Conservation (phyloP, 345 rosid genomes). For the Diplotaxis tenuifolia region DNA sequence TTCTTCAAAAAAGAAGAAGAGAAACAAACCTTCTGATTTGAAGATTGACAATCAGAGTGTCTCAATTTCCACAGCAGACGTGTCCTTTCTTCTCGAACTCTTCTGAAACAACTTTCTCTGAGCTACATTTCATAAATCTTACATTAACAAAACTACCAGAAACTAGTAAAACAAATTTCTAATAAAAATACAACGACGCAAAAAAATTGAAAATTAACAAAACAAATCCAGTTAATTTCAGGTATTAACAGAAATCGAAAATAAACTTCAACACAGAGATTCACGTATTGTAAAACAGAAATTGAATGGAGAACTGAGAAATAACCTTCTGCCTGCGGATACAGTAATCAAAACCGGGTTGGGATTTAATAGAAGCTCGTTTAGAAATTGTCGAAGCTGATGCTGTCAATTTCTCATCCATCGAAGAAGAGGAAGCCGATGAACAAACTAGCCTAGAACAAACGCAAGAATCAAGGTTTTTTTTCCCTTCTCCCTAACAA, state of each 20-base stretch:
- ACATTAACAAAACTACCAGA: neutral
- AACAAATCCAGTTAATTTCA: neutral
- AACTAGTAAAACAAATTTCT: neutral
- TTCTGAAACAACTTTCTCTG: conserved; percentile 68
- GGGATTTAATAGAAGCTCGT: conserved; percentile 48
- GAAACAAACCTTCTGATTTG: conserved; percentile 49
- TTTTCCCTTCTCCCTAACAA: neutral
- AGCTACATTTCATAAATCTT: conserved; percentile 42
- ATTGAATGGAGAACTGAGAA: neutral
- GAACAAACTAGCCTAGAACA: too few species aligned
- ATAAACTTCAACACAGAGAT: neutral
- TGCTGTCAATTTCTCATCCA: conserved; percentile 24
- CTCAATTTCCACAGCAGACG: conserved; percentile 85
- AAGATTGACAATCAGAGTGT: conserved; percentile 45
- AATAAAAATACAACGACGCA: neutral
- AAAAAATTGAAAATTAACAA: neutral
- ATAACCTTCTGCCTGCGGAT: conserved; percentile 65
- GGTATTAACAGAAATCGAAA: neutral
- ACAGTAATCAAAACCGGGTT: conserved; percentile 44
- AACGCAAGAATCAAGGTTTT: neutral
- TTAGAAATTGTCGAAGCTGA: conserved; percentile 18
- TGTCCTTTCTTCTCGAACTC: conserved; percentile 71
- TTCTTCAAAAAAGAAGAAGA: neutral
- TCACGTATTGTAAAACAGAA: neutral
- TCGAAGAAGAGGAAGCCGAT: conserved; percentile 4